Evolutionary conservation across 148 eudicot species (phyloP).

Genomic region (Vaccinium darrowii): DNA sequence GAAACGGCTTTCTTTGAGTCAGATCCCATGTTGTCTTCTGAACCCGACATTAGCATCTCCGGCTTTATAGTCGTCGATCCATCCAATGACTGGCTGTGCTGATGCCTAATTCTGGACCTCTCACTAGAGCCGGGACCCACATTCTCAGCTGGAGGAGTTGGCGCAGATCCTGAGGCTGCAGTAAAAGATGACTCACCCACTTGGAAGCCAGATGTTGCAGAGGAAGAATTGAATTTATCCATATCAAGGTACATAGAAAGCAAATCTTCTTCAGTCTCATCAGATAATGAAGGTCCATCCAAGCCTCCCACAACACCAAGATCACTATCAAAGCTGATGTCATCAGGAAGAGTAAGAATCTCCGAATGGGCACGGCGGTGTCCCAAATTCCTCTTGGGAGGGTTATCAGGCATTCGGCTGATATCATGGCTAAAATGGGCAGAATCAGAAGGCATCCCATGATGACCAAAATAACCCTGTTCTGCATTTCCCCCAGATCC

Average conservation of each 20-base stretch:
- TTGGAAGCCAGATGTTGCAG: conserved; percentile 61
- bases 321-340: conserved; percentile 92
- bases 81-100: conserved; percentile 97
- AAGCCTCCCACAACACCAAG: conserved; percentile 79
- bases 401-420: conserved; percentile 94
- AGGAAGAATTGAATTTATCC: conserved; percentile 81
- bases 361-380: conserved; percentile 96
- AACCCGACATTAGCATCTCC: conserved; percentile 70
- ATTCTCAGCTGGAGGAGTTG: conserved; percentile 21
- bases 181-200: conserved; percentile 58
- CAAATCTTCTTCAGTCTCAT: conserved; percentile 90
- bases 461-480: conserved; percentile 31
- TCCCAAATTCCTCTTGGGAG: conserved; percentile 57
- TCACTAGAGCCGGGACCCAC: conserved; percentile 29
- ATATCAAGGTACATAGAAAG: conserved; percentile 90
- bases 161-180: conserved; percentile 15
- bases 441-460: conserved; percentile 31
- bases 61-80: conserved; percentile 70
- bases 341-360: conserved; percentile 90
- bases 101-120: conserved; percentile 77
- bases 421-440: conserved; percentile 66
- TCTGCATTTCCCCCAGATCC: conserved; percentile 35
- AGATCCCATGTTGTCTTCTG: conserved; percentile 51
- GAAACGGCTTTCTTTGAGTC: conserved; percentile 93
- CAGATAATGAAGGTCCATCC: conserved; percentile 87